A percentile compares a stretch with the other conserved stretches of the same genome.
Evolutionary conservation across 2,329 filamentous ascomycete species (phyloP).

Genomic region (Aspergillus amoenus): DNA sequence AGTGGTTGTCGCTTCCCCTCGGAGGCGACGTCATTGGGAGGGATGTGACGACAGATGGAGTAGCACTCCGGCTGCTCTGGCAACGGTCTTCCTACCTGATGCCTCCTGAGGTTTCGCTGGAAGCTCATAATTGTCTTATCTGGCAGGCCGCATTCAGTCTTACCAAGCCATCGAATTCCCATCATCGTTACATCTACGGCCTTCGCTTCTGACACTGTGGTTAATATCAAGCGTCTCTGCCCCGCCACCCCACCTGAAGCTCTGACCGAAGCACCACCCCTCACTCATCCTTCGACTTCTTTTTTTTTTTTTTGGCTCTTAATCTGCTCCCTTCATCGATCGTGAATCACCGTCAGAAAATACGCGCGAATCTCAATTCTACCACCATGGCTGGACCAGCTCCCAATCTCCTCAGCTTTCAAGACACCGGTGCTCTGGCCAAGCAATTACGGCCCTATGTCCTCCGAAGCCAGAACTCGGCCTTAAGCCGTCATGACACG

Average conservation of each 20-base stretch:
- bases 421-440: constrained; percentile 68
- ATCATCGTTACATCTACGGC: constrained; percentile 8
- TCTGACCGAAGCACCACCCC: constrained; percentile 1
- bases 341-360: not conserved
- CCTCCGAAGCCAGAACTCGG: constrained; percentile 75
- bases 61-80: not conserved
- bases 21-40: constrained; percentile 6
- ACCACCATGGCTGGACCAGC: constrained; percentile 40
- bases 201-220: constrained; percentile 11
- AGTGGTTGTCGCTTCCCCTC: not conserved
- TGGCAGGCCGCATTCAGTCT: not conserved
- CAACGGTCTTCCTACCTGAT: not conserved
- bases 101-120: not conserved
- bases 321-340: not conserved
- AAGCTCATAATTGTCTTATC: not conserved
- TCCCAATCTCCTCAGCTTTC: constrained; percentile 76
- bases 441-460: constrained; percentile 77
- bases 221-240: constrained; percentile 8
- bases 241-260: constrained; percentile 19
- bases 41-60: not conserved
- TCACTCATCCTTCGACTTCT: not conserved
- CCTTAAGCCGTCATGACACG: constrained; percentile 72
- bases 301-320: not conserved
- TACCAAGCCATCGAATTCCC: not conserved
- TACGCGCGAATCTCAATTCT: not conserved